These are phyloP conservation scores for Erodium chrysanthum DNA, from an alignment of 441 rosid species.

Conservation along the genomic window DNA sequence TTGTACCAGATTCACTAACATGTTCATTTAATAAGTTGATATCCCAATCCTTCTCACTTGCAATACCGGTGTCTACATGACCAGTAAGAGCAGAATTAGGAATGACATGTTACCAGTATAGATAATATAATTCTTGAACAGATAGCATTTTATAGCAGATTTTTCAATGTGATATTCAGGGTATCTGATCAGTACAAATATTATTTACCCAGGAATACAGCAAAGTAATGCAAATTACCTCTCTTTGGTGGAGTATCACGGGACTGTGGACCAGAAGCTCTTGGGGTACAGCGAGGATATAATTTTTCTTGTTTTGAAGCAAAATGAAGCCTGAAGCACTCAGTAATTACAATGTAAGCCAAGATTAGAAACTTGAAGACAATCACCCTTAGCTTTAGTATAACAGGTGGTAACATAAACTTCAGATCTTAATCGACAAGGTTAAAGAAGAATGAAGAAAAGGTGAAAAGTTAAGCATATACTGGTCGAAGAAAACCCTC, in stretches of 20 bases:
- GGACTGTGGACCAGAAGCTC: constrained; percentile 80
- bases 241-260: constrained; percentile 90
- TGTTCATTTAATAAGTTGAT: constrained; percentile 69
- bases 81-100: constrained; percentile 13
- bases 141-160: not conserved
- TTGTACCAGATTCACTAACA: constrained; percentile 73
- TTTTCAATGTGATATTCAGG: not conserved
- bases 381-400: too few species aligned
- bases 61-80: constrained; percentile 85
- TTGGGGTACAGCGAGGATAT: constrained; percentile 70
- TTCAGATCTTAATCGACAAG: not conserved
- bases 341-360: not conserved
- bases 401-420: not conserved
- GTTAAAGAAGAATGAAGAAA: not conserved
- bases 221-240: constrained; percentile 34
- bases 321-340: constrained; percentile 45
- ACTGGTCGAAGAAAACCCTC: not conserved
- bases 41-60: constrained; percentile 97
- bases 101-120: constrained; percentile 2
- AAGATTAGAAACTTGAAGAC: not conserved
- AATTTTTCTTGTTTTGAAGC: constrained; percentile 70
- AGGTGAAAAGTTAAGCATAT: not conserved
- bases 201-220: not conserved
- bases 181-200: too few species aligned
- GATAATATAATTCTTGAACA: constrained; percentile 5